These are phyloP conservation scores for Acanthamoeba divionensis DNA, from an alignment of 208 protist genomes.

Conservation along the genomic window DNA sequence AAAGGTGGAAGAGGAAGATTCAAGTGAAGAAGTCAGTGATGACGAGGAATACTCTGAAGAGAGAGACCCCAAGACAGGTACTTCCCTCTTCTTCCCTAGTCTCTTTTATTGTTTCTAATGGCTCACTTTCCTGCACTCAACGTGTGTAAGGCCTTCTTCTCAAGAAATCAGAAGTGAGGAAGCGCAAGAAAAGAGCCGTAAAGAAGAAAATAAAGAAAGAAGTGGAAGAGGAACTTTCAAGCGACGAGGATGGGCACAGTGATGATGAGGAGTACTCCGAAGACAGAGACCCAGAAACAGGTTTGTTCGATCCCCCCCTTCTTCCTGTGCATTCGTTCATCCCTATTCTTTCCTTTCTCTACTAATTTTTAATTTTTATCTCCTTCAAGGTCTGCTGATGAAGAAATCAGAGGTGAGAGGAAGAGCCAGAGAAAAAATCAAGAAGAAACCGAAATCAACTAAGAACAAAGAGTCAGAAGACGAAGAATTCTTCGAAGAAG, in stretches of 20 bases:
- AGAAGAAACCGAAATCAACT: too few relatives aligned
- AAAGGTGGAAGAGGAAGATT: not conserved
- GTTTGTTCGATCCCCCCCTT: too few relatives aligned
- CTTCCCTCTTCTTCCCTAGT: too few relatives aligned
- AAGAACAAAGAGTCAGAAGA: too few relatives aligned
- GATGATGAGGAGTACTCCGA: not conserved
- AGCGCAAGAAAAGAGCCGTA: not conserved
- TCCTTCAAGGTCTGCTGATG: not conserved
- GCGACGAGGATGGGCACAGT: not conserved
- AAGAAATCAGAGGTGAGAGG: slow-evolving; percentile 8
- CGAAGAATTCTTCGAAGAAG: not conserved
- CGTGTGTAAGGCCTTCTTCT: not conserved
- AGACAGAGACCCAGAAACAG: not conserved
- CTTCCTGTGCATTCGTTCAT: too few relatives aligned
- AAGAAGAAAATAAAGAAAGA: not conserved
- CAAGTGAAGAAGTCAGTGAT: not conserved
- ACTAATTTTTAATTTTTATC: too few relatives aligned
- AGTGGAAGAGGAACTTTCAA: not conserved
- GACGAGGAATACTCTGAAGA: slow-evolving; percentile 21
- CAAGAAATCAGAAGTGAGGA: slow-evolving; percentile 1
- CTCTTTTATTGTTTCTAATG: too few relatives aligned
- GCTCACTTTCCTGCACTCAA: too few relatives aligned
- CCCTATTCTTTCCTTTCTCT: too few relatives aligned
- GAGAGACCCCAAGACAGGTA: not conserved
- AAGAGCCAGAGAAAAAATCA: not conserved